Base-by-base conservation (phyloP, 345 rosid species). In the Trapa incisa region DNA sequence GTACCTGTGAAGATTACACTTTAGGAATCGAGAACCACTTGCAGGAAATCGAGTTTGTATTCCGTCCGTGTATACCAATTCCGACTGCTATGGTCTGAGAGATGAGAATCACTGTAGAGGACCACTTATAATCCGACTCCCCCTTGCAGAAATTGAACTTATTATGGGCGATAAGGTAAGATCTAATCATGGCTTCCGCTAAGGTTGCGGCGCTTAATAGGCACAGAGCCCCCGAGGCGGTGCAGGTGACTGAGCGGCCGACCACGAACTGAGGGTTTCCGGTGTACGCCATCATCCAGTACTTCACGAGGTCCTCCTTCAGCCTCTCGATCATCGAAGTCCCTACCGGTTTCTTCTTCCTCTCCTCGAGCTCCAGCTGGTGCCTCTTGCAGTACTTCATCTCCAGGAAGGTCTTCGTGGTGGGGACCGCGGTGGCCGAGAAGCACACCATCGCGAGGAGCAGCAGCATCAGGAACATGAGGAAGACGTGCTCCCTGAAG, bases 251-350 rank as follows among this genome's bases (percentile, higher is more conserved):
- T 0, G 91, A 93, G 60, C 94, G 84, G 38, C 84, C 94, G 63
- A 87, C 75, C 53, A 93, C 97, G 48, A 88, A 90, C 70, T 93
- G 98, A 12, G 96, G 98, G 67, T 85, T 84, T 71, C 88, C 65
- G 53, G 96, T 90, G 70, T 90, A 83, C 69, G 98, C 92, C 97
- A 90, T 90, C 87, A 93, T 86, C 92, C 98, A 88, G 67, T 74
- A 86, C 67, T 82, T 88, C 75, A 75, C 72, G 36, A 93, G 76
- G 75, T 80, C 84, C 61, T 78, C 79, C 75, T 78, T 87, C 39
- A 90, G 83, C 65, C 71, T 80, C 71, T 77, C 72, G 5, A 71
- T 74, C 29, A 65, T 8, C 71, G 29, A 0, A 1, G 80, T 64
- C 39, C 39, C 83, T 22, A 22, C 29, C 17, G 70, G 73, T 4